A percentile compares a stretch with the other conserved stretches of the same genome.
These are phyloP conservation scores for Mitragyna speciosa DNA, from an alignment of 257 asterid genomes.

Conservation along the genomic window DNA sequence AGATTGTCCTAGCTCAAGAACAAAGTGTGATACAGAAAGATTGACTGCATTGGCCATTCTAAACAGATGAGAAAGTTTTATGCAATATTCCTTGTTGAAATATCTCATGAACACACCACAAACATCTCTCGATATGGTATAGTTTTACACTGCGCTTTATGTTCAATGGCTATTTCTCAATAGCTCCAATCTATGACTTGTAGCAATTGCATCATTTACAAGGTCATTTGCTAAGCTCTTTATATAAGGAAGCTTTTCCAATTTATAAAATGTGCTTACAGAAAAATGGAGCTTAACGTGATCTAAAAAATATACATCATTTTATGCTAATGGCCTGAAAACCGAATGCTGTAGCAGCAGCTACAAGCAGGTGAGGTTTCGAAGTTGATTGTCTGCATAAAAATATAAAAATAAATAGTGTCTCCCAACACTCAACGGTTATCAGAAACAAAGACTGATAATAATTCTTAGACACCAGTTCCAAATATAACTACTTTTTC, in stretches of 20 bases:
- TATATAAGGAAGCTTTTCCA: not conserved
- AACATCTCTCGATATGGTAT: no score
- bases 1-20: no score
- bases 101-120: no score
- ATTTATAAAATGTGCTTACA: not conserved
- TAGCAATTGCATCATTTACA: no score
- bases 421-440: not conserved
- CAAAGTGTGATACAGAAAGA: no score
- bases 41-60: no score
- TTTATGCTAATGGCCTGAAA: not conserved
- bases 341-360: not conserved
- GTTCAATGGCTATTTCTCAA: no score
- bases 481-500: not conserved
- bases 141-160: no score
- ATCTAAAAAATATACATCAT: not conserved
- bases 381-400: not conserved
- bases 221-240: not conserved
- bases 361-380: not conserved
- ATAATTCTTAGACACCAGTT: not conserved
- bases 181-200: no score
- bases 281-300: not conserved
- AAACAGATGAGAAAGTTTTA: no score
- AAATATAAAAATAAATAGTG: not conserved
- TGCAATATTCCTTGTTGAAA: no score
- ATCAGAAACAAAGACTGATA: not conserved